A percentile compares a stretch with the other conserved stretches of the same genome.
Conservation (phyloP, 2,329 filamentous ascomycete species). For the Xylaria multiplex region DNA sequence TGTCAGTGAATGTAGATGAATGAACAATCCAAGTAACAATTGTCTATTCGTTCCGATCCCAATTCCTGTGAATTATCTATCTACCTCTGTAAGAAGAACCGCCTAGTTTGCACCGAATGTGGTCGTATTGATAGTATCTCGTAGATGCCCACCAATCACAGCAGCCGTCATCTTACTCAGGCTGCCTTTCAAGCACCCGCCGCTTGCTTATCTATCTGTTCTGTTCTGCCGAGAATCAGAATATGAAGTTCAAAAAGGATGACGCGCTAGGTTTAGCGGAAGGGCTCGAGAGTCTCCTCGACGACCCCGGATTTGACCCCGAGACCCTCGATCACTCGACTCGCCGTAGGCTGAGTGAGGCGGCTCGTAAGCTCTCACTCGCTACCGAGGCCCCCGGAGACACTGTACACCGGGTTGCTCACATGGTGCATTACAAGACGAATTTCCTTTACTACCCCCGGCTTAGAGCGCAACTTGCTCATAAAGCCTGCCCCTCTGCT, state of each 20-base stretch:
- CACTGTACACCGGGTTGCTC: conserved; percentile 32
- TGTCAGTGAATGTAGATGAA: neutral
- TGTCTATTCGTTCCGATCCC: neutral
- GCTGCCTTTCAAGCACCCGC: too few species aligned
- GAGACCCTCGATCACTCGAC: conserved; percentile 29
- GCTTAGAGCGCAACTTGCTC: neutral
- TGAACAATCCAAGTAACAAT: too few species aligned
- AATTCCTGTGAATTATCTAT: neutral
- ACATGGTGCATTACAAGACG: conserved; percentile 14
- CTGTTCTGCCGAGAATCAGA: neutral
- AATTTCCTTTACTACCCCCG: neutral
- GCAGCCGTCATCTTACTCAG: too few species aligned
- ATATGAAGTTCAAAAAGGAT: conserved; percentile 23
- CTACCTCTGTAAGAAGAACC: conserved; percentile 1
- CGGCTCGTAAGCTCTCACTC: conserved; percentile 31
- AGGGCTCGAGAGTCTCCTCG: conserved; percentile 29
- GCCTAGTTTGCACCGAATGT: neutral
- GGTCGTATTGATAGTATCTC: neutral
- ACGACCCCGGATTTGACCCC: conserved; percentile 29
- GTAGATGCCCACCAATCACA: conserved; percentile 2
- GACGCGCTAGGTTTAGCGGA: conserved; percentile 27
- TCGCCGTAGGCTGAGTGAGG: conserved; percentile 34
- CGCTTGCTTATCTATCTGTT: neutral
- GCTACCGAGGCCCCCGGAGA: conserved; percentile 32
- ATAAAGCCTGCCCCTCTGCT: neutral